Base-by-base conservation (phyloP, 2,329 filamentous ascomycete species). In the Coniosporium tulheliwenetii region DNA sequence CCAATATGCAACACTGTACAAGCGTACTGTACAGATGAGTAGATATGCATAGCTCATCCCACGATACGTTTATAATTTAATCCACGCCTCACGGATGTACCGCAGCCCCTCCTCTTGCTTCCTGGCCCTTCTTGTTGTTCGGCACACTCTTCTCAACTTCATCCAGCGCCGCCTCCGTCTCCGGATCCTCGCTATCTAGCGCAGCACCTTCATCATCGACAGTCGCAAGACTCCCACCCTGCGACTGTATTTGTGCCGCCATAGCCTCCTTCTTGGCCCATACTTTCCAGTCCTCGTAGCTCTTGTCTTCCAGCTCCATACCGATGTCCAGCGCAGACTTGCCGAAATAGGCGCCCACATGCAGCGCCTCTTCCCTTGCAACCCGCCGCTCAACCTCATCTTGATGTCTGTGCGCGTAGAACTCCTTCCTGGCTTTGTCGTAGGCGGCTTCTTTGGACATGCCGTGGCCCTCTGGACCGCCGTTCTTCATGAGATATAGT, bases 341-440 rank as follows among this genome's bases (percentile, higher is more conserved):
- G 58, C 85, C 85, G 58, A 96, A 96, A 68, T 85, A 85, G 39
- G 86, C 87, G 40, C 91, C 91, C 5, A 82, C 80, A 52, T 82
- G 75, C 47, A 78, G 69, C 26, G 91, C 89, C 63, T 98, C 91
- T 63, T 98, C 91, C 39, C 77, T 70, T 7, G 89, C 84, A 44
- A 98, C 73, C 50, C 87, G 78, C 50, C 75, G 72, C 63, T 89
- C 78, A 38, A 94, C 74, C 48, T 95, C 86, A 51, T 93, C 79
- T 44, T 77, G 69, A 51, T 93, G 81, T 44, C 91, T 81, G 47
- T 89, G 63, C 37, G 72, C 67, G 65, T 98, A 98, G 63, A 96
- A 94, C 59, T 98, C 89, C 48, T 79, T 80, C 44, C 91, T 82
- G 7, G 83, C 86, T 41, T 69, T 66, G 61, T 96, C 89, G 66